Conservation (phyloP, 805 yeast genomes). For the Priceomyces carsonii region DNA sequence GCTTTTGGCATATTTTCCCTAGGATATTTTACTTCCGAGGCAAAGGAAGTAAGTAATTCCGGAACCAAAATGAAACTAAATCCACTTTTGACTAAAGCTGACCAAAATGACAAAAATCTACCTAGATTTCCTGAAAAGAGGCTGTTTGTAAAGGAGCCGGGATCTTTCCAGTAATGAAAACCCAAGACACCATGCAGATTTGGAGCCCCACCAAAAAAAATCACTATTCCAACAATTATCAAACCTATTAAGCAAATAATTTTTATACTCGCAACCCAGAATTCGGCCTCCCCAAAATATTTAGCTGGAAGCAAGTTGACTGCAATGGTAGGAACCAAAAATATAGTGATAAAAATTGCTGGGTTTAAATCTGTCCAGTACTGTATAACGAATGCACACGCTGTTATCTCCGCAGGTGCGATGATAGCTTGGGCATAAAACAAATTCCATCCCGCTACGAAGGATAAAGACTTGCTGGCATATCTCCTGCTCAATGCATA, state of each 20-base stretch:
- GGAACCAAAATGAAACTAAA: conserved; percentile 61
- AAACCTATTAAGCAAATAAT: conserved; percentile 18
- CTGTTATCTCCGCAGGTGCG: conserved; percentile 23
- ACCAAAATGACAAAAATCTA: conserved; percentile 59
- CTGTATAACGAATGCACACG: conserved; percentile 19
- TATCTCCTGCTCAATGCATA: conserved; percentile 11
- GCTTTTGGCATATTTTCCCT: conserved; percentile 61
- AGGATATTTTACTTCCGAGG: conserved; percentile 61
- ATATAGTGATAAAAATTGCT: conserved; percentile 48
- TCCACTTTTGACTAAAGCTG: conserved; percentile 60
- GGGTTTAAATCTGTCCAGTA: conserved; percentile 36
- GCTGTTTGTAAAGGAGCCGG: conserved; percentile 21
- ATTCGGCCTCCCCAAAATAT: conserved; percentile 23
- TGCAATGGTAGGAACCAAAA: conserved; percentile 23
- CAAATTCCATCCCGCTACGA: conserved; percentile 20
- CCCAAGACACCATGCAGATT: conserved; percentile 19
- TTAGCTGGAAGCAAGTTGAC: conserved; percentile 19
- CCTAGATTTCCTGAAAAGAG: conserved; percentile 50
- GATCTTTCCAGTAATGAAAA: conserved; percentile 23
- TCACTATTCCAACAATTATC: conserved; percentile 20
- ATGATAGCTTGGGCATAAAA: conserved; percentile 20
- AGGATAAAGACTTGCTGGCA: conserved; percentile 14
- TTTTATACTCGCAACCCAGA: conserved; percentile 19
- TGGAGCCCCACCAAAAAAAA: conserved; percentile 23
- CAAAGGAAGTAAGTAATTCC: conserved; percentile 40